Conservation (phyloP, 2,329 filamentous ascomycete species). For the Tolypocladium tundrense region DNA sequence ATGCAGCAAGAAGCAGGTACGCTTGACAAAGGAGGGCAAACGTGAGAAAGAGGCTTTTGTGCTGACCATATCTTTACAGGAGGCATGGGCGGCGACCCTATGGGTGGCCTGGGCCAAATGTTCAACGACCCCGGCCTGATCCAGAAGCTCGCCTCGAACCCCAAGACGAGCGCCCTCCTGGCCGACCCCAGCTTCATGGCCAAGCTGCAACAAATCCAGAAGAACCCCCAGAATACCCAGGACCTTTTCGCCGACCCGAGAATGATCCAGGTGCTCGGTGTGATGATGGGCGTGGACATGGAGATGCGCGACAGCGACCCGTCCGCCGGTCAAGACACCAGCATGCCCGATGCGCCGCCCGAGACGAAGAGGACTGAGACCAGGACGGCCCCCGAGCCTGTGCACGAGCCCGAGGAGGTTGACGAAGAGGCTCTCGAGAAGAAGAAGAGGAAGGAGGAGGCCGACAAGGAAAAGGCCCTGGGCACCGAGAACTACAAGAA, state of each 20-base stretch:
- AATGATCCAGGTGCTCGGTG: slow-evolving; percentile 89
- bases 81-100: slow-evolving; percentile 47
- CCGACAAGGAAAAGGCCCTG: slow-evolving; percentile 87
- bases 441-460: slow-evolving; percentile 83
- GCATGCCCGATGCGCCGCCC: slow-evolving; percentile 61
- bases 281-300: slow-evolving; percentile 91
- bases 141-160: slow-evolving; percentile 84
- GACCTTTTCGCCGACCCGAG: slow-evolving; percentile 80
- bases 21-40: not conserved
- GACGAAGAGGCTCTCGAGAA: slow-evolving; percentile 78
- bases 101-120: slow-evolving; percentile 74
- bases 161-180: slow-evolving; percentile 78
- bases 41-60: not conserved
- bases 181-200: slow-evolving; percentile 80
- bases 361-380: slow-evolving; percentile 30
- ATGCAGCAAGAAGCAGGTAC: slow-evolving; percentile 52
- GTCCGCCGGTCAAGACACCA: slow-evolving; percentile 44
- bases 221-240: slow-evolving; percentile 70
- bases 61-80: slow-evolving; percentile 8
- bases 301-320: slow-evolving; percentile 32
- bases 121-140: slow-evolving; percentile 89
- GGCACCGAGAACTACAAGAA: slow-evolving; percentile 98
- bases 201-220: slow-evolving; percentile 72
- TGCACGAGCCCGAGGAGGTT: slow-evolving; percentile 53
- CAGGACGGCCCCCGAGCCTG: slow-evolving; percentile 46